Base-by-base conservation (phyloP, 495 filamentous ascomycete genomes). In the Hypoxylon lienhwacheense region DNA sequence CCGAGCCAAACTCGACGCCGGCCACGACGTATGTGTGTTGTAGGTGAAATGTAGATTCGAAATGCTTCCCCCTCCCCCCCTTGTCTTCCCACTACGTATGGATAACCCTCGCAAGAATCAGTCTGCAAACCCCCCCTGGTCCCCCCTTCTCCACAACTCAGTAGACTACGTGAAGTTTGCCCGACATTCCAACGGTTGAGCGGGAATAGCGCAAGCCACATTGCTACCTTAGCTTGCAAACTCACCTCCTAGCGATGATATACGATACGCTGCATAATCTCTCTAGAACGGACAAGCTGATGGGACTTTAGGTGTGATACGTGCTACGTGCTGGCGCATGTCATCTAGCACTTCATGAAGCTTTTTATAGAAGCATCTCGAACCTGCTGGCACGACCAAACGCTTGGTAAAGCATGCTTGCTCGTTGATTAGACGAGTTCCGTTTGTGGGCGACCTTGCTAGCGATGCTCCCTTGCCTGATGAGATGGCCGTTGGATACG, bases 191-290 rank as follows among this genome's bases (percentile, higher is more conserved):
- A 58, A 58, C 61, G 58, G 55, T 59, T 51, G 47, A 58, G 55
- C 37, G 51, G 58, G 51, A 58, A 47, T 53, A 50, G 47, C 53
- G 47, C 51, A 55, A 67, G 62, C 61, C 61, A 65, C 52, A 53
- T 45, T 55, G 40, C 48, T 19, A 52, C 48, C 52, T 47, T 48
- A 49, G 28, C 35, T 39, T 36, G 12, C 28, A 35, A 40, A 17
- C 7, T 34, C 21, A 41, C 39, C 25, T 19, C 47, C 33, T 37
- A 33, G 28, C 36, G 10, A 34, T 37, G 45, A 15, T 49, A 20
- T 25, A 28, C 7, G 44, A 49, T 26, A 35, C 22, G 21, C 16
- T 24, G 36, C 21, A 39, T 33, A 16, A 6, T 19, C 31, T 32
- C 35, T 41, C 37, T 24, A 24, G 8, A 14, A 32, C 1, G n/a